Base-by-base conservation (phyloP, 1,139 yeast species). In the Nakaseomyces uthaithaninus region DNA sequence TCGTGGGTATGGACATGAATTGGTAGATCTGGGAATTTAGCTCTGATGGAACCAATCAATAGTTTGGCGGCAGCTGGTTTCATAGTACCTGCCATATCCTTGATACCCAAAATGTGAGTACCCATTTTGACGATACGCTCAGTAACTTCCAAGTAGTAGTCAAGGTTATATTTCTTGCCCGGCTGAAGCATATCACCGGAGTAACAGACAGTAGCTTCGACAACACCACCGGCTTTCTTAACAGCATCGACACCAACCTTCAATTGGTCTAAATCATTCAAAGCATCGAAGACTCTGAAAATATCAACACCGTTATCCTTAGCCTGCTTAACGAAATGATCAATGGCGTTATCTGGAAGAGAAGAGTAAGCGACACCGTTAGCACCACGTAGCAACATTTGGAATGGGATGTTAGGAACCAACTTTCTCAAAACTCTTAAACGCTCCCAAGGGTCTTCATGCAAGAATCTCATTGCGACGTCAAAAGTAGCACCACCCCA, bases 401-500 rank as follows among this genome's bases (percentile, higher is more conserved):
- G 98, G 80, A 91, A 91, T 42, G 98, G 98, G 61, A 91, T 87
- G 68, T 91, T 93, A 59, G 99, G 99, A 45, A 93, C 98, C 44
- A 82, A 74, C 56, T 75, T 75, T 66, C 98, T 78, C 63, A 91
- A 71, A 64, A 78, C 74, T 66, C 95, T 79, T 62, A 91, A 75
- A 66, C 99, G 79, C 45, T 76, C 94, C 99, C 99, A 91, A 52
- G 99, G 99, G 63, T 89, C 96, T 71, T 91, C 99, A 64, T 89
- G 89, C 57, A 91, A 74, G 73, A 93, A 93, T 66, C 98, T 78
- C 97, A 91, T 89, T 46, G 95, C 84, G 42, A 91, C 98, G 62
- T 91, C 99, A 59, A 91, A 91, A 25, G 99, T 91, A 43, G 99
- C 98, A 67, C 99, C 99, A 67, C 99, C 99, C 99, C 99, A 91